These are phyloP conservation scores for Nevesoporus exiguus DNA, from an alignment of 768 basidiomycete species.

Conservation along the genomic window DNA sequence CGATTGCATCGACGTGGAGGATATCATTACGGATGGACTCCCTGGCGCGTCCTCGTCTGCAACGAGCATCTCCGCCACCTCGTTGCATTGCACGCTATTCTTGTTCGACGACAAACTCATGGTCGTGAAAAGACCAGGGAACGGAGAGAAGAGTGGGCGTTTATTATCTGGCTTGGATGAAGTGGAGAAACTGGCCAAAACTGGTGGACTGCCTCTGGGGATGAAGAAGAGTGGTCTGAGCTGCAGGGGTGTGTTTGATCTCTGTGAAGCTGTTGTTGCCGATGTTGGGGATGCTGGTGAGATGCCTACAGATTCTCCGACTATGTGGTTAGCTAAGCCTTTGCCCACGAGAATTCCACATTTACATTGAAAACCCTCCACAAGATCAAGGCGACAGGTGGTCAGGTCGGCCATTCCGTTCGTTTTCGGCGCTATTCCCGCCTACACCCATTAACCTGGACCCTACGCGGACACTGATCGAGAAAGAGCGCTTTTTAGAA, in stretches of 20 bases:
- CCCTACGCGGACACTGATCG: constrained; percentile 55
- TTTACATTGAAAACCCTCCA: constrained; percentile 82
- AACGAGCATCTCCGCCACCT: constrained; percentile 39
- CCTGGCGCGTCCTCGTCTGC: constrained; percentile 41
- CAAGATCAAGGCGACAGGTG: constrained; percentile 81
- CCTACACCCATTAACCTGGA: constrained; percentile 65
- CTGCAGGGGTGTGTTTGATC: constrained; percentile 81
- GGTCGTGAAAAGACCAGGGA: constrained; percentile 81
- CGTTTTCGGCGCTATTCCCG: constrained; percentile 73
- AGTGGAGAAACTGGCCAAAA: constrained; percentile 67
- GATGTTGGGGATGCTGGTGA: constrained; percentile 84
- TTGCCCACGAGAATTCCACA: constrained; percentile 64
- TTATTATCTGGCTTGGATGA: constrained; percentile 74
- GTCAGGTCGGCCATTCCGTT: constrained; percentile 83
- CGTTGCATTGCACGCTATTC: constrained; percentile 83
- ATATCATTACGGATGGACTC: constrained; percentile 52
- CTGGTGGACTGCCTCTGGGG: constrained; percentile 55
- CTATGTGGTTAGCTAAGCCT: constrained; percentile 6
- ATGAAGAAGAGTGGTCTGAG: constrained; percentile 79
- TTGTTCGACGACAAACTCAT: constrained; percentile 94
- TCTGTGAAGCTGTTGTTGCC: constrained; percentile 78
- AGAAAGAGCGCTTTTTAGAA: constrained; percentile 82
- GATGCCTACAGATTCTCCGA: constrained; percentile 19
- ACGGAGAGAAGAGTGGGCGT: constrained; percentile 71
- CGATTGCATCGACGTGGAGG: constrained; percentile 92